These are phyloP conservation scores for Musa balbisiana DNA, from an alignment of 202 grass and related monocot species.

Conservation along the genomic window DNA sequence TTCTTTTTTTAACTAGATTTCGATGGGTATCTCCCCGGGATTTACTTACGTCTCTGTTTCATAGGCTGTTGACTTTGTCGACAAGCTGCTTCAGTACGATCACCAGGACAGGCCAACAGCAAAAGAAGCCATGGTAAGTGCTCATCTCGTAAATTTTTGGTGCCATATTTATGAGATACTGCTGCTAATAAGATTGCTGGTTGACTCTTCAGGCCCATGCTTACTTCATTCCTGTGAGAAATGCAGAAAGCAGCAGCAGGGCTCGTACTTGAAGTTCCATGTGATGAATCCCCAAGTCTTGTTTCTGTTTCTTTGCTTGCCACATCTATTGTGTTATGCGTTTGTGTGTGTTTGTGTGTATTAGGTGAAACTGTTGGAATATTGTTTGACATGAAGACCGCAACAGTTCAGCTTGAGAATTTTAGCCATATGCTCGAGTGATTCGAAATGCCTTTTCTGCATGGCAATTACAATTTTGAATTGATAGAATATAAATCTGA, in stretches of 20 bases:
- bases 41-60: conserved; percentile 15
- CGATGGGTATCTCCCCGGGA: neutral
- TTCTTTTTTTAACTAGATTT: too few species aligned
- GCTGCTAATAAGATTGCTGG: conserved; percentile 13
- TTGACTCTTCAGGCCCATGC: conserved; percentile 50
- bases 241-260: conserved; percentile 39
- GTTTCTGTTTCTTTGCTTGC: neutral
- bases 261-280: neutral
- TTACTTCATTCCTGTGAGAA: conserved; percentile 74
- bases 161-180: neutral
- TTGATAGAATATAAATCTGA: too few species aligned
- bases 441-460: too few species aligned
- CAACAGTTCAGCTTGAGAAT: neutral
- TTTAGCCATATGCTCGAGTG: too few species aligned
- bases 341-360: too few species aligned
- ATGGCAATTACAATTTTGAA: too few species aligned
- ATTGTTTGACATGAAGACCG: neutral
- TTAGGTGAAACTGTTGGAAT: neutral
- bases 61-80: conserved; percentile 80
- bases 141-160: neutral
- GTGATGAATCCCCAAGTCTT: neutral
- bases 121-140: conserved; percentile 81
- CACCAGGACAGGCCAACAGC: conserved; percentile 88
- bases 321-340: too few species aligned
- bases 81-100: conserved; percentile 71